These are phyloP conservation scores for Microbotryum silenes-acaulis DNA, from an alignment of 1,284 basidiomycete species.

Conservation along the genomic window DNA sequence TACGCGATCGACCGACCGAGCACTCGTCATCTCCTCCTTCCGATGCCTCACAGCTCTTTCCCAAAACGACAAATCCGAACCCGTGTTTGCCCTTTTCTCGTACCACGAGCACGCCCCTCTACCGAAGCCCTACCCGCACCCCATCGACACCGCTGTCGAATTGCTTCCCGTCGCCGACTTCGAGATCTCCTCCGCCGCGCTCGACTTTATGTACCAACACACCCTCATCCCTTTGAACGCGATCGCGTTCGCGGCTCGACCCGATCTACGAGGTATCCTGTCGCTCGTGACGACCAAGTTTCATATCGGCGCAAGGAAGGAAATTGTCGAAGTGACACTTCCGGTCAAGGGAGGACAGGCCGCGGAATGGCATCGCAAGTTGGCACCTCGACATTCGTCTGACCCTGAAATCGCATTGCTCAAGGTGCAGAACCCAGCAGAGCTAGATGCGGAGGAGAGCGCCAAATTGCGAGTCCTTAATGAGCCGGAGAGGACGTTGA, in stretches of 20 bases:
- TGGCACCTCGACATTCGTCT: conserved; percentile 44
- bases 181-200: conserved; percentile 55
- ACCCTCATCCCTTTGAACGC: conserved; percentile 64
- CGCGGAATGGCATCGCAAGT: conserved; percentile 48
- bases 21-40: conserved; percentile 59
- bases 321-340: conserved; percentile 51
- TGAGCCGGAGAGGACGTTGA: conserved; percentile 42
- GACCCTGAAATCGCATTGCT: not conserved
- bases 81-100: conserved; percentile 41
- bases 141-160: conserved; percentile 45
- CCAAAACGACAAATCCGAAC: conserved; percentile 53
- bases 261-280: conserved; percentile 58
- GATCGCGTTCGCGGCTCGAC: conserved; percentile 62
- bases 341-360: conserved; percentile 38
- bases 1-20: conserved; percentile 56
- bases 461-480: not conserved
- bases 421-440: not conserved
- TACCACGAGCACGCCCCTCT: conserved; percentile 51
- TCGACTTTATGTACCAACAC: conserved; percentile 69
- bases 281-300: conserved; percentile 59
- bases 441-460: not conserved
- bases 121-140: conserved; percentile 52
- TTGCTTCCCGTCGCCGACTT: conserved; percentile 66
- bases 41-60: conserved; percentile 55
- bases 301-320: conserved; percentile 59